phyloP scores from a whole-genome alignment of 345 rosid genomes.

The Brassica rapa region DNA sequence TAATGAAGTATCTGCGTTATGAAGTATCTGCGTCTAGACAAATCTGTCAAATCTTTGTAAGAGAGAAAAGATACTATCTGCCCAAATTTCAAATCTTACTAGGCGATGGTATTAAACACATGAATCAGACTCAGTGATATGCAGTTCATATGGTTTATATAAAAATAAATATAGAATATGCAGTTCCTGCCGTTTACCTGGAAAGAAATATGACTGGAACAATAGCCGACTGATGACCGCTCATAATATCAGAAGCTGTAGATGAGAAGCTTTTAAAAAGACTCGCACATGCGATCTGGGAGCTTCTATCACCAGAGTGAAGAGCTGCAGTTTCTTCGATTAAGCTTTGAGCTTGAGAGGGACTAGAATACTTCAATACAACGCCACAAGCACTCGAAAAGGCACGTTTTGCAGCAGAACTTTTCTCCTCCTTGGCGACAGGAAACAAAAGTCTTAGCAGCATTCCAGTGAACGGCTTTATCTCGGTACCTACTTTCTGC shows the following conservation, averaged over 20 bases:
- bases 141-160: constrained; percentile 48
- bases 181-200: constrained; percentile 52
- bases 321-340: constrained; percentile 83
- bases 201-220: constrained; percentile 83
- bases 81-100: constrained; percentile 16
- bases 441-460: constrained; percentile 72
- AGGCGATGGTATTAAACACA: background rate
- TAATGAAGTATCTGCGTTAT: background rate
- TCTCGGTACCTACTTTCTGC: constrained; percentile 75
- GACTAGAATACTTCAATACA: constrained; percentile 69
- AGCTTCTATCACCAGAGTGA: constrained; percentile 77
- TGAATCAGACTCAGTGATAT: background rate
- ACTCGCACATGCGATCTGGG: constrained; percentile 80
- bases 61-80: background rate
- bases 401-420: constrained; percentile 81
- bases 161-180: constrained; percentile 56
- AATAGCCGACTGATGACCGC: constrained; percentile 65
- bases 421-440: constrained; percentile 80
- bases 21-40: background rate
- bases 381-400: constrained; percentile 85
- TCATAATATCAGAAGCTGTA: constrained; percentile 70
- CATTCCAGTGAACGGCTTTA: constrained; percentile 73
- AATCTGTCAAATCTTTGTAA: background rate
- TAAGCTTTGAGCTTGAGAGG: constrained; percentile 72
- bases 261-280: constrained; percentile 81